Evolutionary conservation across 257 asterid species (phyloP), one percentile per base, ranked within the genome.

Genomic region (Nicotiana obtusifolia): DNA sequence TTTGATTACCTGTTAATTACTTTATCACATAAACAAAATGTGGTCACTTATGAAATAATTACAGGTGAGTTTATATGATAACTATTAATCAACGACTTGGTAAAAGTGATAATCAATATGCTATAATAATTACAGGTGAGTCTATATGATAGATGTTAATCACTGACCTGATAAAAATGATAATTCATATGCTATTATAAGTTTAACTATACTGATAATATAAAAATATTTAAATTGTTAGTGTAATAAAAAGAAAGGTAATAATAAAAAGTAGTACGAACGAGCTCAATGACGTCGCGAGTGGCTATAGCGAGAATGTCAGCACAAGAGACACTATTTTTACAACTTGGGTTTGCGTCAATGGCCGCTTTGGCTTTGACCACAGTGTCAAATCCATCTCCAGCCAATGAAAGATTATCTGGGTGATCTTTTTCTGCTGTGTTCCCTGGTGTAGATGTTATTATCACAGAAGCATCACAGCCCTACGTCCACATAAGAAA

Each of bases 351-450:
- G 26, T 81, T 87, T 0, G 92, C 92, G 61, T 95, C 97, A 0
- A 95, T 90, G 0, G 97, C 99, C 0, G 92, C 92, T 77, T 93
- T 93, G 7, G 99, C 99, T 81, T 91, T 93, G 81, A 93, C 83
- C 5, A 95, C 94, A 0, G 97, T 85, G 86, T 95, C 99, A 64
- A 95, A 95, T 28, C 99, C 99, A 20, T 95, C 99, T 82, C 99
- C 97, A 13, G 97, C 99, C 5, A 95, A 83, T 1, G 99, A 95
- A 33, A 92, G 77, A 56, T 95, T 93, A 77, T 93, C 97, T 0
- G 92, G 89, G 59, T 91, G 90, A 81, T 93, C 98, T 84, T 92
- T 95, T 80, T 95, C 98, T 0, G 98, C 97, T 77, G 54, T 89
- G 60, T 92, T 93, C 15, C 84, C 87, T 1, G 82, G 69, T 0